phyloP scores from a whole-genome alignment of 2,329 filamentous ascomycete genomes.

The Ceratocystis lukuohia region DNA sequence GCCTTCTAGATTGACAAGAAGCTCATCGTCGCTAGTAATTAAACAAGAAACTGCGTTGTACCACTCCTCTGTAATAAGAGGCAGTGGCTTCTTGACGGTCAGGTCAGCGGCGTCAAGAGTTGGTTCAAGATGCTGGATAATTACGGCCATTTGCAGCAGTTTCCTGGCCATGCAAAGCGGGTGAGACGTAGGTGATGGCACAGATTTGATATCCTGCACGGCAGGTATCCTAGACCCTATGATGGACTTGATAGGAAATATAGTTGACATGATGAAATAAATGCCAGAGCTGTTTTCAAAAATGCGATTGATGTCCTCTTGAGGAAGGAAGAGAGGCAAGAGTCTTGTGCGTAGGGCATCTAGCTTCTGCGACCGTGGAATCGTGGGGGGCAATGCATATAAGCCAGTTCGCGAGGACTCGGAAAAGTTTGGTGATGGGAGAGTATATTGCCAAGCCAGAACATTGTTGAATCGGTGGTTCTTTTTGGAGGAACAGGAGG shows the following conservation, averaged over 20 bases:
- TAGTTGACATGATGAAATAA: slow-evolving; percentile 25
- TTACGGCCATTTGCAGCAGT: slow-evolving; percentile 34
- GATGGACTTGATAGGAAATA: slow-evolving; percentile 25
- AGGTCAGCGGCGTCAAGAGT: slow-evolving; percentile 24
- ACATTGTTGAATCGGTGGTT: slow-evolving; percentile 1
- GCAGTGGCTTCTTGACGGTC: slow-evolving; percentile 22
- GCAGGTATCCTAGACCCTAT: slow-evolving; percentile 21
- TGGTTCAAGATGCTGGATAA: slow-evolving; percentile 34
- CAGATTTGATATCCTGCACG: slow-evolving; percentile 25
- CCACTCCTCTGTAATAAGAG: slow-evolving; percentile 25
- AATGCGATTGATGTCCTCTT: slow-evolving; percentile 27
- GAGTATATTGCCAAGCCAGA: slow-evolving; percentile 12
- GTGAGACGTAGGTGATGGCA: slow-evolving; percentile 32
- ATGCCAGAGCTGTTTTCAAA: slow-evolving; percentile 23
- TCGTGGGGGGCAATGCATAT: slow-evolving; percentile 1
- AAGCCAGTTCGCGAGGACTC: slow-evolving; percentile 3
- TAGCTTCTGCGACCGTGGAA: slow-evolving; percentile 18
- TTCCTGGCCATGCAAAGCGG: slow-evolving; percentile 36
- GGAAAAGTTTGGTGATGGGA: slow-evolving; percentile 14
- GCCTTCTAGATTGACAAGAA: slow-evolving; percentile 39
- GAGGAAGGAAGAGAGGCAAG: slow-evolving; percentile 27
- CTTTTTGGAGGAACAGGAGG: not conserved
- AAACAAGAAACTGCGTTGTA: slow-evolving; percentile 27
- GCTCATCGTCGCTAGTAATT: slow-evolving; percentile 38
- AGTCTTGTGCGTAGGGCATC: slow-evolving; percentile 16